Conservation (phyloP, 2,329 filamentous ascomycete species). For the Dendrostoma leiphaemia region DNA sequence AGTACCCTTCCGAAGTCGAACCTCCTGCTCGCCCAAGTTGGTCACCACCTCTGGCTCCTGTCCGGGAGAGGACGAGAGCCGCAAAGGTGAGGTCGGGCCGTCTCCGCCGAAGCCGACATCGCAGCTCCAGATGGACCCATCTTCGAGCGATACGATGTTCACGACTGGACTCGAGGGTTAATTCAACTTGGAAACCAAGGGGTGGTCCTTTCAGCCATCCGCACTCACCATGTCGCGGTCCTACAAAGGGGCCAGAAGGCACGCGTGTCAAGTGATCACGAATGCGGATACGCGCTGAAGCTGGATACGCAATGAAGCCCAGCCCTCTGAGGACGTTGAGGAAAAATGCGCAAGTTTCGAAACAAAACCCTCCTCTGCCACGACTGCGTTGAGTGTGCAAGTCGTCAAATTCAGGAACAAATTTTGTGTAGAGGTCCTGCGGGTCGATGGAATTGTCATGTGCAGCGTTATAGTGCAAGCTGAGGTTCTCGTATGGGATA, state of each 20-base stretch:
- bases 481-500: slow-evolving; percentile 57
- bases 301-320: slow-evolving; percentile 30
- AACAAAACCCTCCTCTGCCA: slow-evolving; percentile 56
- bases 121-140: slow-evolving; percentile 47
- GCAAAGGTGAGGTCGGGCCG: slow-evolving; percentile 56
- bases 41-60: slow-evolving; percentile 37
- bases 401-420: slow-evolving; percentile 33
- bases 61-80: slow-evolving; percentile 31
- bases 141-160: slow-evolving; percentile 54
- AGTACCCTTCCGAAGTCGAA: slow-evolving; percentile 50
- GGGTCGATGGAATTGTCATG: slow-evolving; percentile 42
- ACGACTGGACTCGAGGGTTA: slow-evolving; percentile 40
- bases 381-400: slow-evolving; percentile 26
- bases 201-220: too few species aligned
- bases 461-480: slow-evolving; percentile 47
- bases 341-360: slow-evolving; percentile 58
- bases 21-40: slow-evolving; percentile 54
- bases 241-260: slow-evolving; percentile 37
- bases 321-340: slow-evolving; percentile 25
- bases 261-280: slow-evolving; percentile 33
- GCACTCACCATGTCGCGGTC: slow-evolving; percentile 42
- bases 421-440: slow-evolving; percentile 46
- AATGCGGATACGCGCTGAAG: slow-evolving; percentile 49
- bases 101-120: slow-evolving; percentile 67
- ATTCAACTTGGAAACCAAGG: too few species aligned